Base-by-base conservation (phyloP, 768 basidiomycete species). In the Kwoniella sp. region DNA sequence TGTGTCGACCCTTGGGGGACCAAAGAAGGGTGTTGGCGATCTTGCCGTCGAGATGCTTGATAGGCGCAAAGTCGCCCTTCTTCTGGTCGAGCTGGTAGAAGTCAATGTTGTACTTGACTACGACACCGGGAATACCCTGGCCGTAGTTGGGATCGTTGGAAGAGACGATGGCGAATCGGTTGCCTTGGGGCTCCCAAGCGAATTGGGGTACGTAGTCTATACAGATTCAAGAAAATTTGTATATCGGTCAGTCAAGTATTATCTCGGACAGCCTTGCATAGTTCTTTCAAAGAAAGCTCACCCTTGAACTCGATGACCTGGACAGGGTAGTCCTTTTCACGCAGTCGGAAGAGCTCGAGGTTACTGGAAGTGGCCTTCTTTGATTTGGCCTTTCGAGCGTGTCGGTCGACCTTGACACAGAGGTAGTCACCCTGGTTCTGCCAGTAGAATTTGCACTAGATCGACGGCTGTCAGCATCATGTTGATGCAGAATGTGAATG, bases 301-400 rank as follows among this genome's bases (percentile, higher is more conserved):
- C 92, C 94, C 85, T 98, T 99, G 55, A 95, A 84, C 81, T 99
- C 96, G 56, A 98, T 88, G 40, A 96, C 93, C 80, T 99, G 94
- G 36, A 99, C 94, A 0, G 96, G 96, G 80, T 86, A 92, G 80
- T 97, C 91, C 80, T 97, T 98, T 82, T 99, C 96, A 58, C 95
- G 88, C 59, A 97, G 87, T 57, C 94, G 87, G 85, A 98, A 98
- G 61, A 99, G 90, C 83, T 99, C 96, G 65, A 99, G 84, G 80
- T 97, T 99, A 81, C 94, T 95, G 83, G 92, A 97, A 29, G 90
- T 92, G 3, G 93, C 93, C 82, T 98, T 98, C 82, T 95, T 96
- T 4, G 95, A 95, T 83, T 98, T 98, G 64, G 76, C 77, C 52
- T 77, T 72, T 56, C 76, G 60, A 25, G 93, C 94, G 79, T 96